Evolutionary conservation across 208 protist species (phyloP), one percentile per base, ranked within the genome.

Genomic region (Porcisia hertigi): DNA sequence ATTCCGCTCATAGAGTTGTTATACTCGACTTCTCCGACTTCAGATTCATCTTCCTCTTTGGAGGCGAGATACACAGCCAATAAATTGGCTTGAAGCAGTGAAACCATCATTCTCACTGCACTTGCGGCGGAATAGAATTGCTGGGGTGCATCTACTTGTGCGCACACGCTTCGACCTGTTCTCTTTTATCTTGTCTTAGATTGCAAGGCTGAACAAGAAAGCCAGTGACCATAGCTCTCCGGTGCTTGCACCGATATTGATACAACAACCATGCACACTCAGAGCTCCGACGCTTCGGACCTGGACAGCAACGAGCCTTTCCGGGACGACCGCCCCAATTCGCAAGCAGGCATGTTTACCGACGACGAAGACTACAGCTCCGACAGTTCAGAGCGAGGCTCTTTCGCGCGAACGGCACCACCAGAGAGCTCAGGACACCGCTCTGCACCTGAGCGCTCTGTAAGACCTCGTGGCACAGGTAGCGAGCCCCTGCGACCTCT

Each of bases 281-380:
- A 72, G 18, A 72, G 67, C 36, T 30, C 64, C 0, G 59, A 74
- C 5, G 58, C 49, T 25, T 82, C 69, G 1, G 78, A 78, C 25
- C n/a, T 71, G 0, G 78, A 82, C 43, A 12, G 2, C 0, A 73
- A 82, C 8, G 78, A 73, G 18, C 20, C 14, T 16, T 58, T 36
- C 18, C 45, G 39, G 0, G 72, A 82, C 6, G 67, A 71, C 18
- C 55, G 36, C 0, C 69, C 53, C 23, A 52, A 77, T 59, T 71
- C 71, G 12, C 78, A 77, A 52, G 53, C 53, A 2, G 49, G 67
- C 23, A 58, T 75, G 11, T 25, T 71, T 9, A 81, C 62, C 25
- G 81, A 77, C 62, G 80, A 78, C 30, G 67, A 81, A 49, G 81
- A 81, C 49, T 85, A 85, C 76, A 78, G 76, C 70, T 78, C 81